phyloP scores from a whole-genome alignment of 441 rosid species.

The Melastoma candidum region DNA sequence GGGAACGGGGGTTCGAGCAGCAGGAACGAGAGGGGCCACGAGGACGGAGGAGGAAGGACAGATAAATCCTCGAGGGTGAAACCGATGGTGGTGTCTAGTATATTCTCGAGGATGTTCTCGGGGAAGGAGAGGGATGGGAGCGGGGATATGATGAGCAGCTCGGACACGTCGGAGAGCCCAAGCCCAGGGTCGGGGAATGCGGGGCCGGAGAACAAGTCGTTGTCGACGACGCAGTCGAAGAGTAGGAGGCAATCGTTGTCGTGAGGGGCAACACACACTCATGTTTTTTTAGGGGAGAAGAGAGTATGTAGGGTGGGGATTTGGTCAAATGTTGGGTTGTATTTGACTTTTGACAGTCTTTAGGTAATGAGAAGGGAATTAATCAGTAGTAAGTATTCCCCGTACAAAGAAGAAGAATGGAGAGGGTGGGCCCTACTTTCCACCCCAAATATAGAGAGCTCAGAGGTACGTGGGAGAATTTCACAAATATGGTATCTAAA shows the following conservation, averaged over 20 bases:
- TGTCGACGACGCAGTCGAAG: slow-evolving; percentile 23
- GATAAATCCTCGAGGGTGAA: slow-evolving; percentile 28
- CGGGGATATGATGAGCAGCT: slow-evolving; percentile 28
- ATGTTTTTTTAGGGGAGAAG: no score
- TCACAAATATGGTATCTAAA: no score
- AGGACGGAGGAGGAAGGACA: slow-evolving; percentile 18
- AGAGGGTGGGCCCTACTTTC: no score
- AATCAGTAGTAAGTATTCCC: no score
- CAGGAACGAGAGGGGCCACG: slow-evolving; percentile 13
- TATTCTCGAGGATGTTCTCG: slow-evolving; percentile 46
- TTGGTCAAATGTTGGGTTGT: slow-evolving; percentile 1
- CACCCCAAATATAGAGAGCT: no score
- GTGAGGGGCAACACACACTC: not conserved
- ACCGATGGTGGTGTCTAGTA: slow-evolving; percentile 37
- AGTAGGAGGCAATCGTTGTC: slow-evolving; percentile 47
- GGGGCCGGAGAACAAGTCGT: slow-evolving; percentile 8
- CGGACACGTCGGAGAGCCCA: slow-evolving; percentile 38
- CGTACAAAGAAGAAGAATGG: no score
- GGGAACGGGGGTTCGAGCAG: slow-evolving; percentile 1
- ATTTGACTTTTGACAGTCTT: no score
- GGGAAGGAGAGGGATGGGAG: slow-evolving; percentile 31
- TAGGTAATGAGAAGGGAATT: no score
- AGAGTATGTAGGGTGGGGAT: not conserved
- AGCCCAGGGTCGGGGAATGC: slow-evolving; percentile 32
- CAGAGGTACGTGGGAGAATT: no score